phyloP scores from a whole-genome alignment of 2,329 filamentous ascomycete species.

The Microcyclospora tardicrescens region DNA sequence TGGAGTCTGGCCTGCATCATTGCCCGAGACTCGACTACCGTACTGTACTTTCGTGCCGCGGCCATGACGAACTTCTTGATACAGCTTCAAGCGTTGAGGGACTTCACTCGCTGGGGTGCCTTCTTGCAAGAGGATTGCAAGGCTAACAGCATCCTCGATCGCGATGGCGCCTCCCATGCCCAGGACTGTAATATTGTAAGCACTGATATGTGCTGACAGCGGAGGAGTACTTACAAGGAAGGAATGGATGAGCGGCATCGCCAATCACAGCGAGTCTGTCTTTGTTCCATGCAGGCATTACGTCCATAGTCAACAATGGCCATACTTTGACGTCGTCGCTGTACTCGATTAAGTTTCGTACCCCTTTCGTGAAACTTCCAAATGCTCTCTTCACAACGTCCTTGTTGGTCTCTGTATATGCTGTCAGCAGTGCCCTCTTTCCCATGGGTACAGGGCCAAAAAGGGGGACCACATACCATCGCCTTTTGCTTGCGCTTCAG shows the following conservation, averaged over 20 bases:
- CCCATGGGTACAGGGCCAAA: not conserved
- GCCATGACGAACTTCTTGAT: constrained; percentile 44
- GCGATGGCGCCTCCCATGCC: constrained; percentile 51
- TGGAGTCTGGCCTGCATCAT: constrained; percentile 32
- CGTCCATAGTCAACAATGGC: constrained; percentile 50
- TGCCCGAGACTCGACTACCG: not conserved
- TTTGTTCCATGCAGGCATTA: constrained; percentile 42
- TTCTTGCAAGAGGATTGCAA: constrained; percentile 42
- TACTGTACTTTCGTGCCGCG: constrained; percentile 45
- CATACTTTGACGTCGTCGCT: constrained; percentile 31
- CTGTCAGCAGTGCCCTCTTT: constrained; percentile 7
- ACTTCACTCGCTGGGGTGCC: constrained; percentile 36
- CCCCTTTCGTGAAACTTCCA: constrained; percentile 23
- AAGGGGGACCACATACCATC: constrained; percentile 2
- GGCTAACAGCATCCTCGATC: constrained; percentile 52
- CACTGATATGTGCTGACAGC: not conserved
- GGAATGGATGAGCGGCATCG: constrained; percentile 56
- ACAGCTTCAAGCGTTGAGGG: constrained; percentile 42
- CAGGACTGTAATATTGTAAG: constrained; percentile 31
- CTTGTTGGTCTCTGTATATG: constrained; percentile 28
- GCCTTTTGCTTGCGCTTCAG: not conserved
- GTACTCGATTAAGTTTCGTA: constrained; percentile 26
- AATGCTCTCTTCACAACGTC: constrained; percentile 29
- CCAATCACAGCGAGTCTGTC: constrained; percentile 46
- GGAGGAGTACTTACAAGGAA: constrained; percentile 22